Evolutionary conservation across 2,329 filamentous ascomycete species (phyloP), one percentile per base, ranked within the genome.

Genomic region (Fusarium hostae): DNA sequence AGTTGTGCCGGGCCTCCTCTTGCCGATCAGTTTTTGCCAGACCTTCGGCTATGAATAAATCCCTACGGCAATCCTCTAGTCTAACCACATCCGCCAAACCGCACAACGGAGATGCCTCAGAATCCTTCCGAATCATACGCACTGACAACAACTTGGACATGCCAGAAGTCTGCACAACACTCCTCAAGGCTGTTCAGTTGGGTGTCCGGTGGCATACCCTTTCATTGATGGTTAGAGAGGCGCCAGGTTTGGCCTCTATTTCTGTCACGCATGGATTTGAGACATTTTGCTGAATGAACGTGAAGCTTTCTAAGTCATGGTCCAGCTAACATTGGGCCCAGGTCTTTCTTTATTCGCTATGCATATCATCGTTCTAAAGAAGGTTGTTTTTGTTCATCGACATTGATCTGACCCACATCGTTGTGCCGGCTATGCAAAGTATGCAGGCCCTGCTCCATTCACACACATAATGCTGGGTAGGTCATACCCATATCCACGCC

Each of bases 61-160:
- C 69, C 69, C 69, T 70, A 72, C 69, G 69, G 44, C 65, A 72
- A 72, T 71, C 65, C 51, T 69, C 63, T 70, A 59, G 64, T 56
- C 41, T 59, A 68, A 41, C 64, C 66, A 70, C 69, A 72, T 69
- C 57, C 62, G 69, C 70, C 69, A 72, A 71, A 62, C 61, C 59
- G 48, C 66, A 59, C 65, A 65, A 66, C 65, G 65, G 69, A 72
- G 47, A 51, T 59, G 41, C 69, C 40, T 59, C 48, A 57, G 39
- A 62, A 66, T 62, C 69, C 52, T 59, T 66, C 65, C 64, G 52
- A 59, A 44, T 56, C 48, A 56, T 39, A 52, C 64, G 55, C 68
- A 57, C 56, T 72, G 56, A 72, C 64, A 45, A 40, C 24, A 48
- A 52, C 39, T 39, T 55, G 41, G 24, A 72, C 35, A 57, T 20